A percentile compares a stretch with the other conserved stretches of the same genome.
Conservation (phyloP, 345 rosid genomes). For the Citrus trifoliata region DNA sequence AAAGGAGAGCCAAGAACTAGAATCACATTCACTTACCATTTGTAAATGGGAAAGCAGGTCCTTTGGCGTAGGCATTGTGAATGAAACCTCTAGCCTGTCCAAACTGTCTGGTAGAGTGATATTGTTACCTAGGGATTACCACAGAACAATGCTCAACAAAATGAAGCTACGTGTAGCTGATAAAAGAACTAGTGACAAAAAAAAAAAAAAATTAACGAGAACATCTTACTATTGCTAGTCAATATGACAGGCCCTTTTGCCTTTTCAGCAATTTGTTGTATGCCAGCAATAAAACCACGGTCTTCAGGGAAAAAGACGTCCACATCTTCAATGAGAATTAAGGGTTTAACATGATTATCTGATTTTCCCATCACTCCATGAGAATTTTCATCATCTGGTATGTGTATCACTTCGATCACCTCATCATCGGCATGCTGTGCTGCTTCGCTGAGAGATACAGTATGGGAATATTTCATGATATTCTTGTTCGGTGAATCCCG, state of each 20-base stretch:
- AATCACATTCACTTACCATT: conserved; percentile 38
- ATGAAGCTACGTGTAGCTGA: conserved; percentile 1
- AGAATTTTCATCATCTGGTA: conserved; percentile 32
- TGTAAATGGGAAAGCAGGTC: conserved; percentile 58
- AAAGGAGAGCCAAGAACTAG: conserved; percentile 12
- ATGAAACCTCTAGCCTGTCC: conserved; percentile 58
- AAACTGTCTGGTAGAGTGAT: conserved; percentile 70
- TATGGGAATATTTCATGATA: conserved; percentile 17
- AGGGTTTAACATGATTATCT: conserved; percentile 46
- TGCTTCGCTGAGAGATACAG: conserved; percentile 28
- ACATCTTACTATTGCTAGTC: conserved; percentile 77
- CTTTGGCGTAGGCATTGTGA: conserved; percentile 46
- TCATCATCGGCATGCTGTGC: conserved; percentile 19
- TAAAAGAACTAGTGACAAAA: neutral
- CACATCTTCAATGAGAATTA: conserved; percentile 94
- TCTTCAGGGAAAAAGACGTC: conserved; percentile 82
- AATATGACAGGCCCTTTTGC: conserved; percentile 88
- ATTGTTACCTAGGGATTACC: conserved; percentile 49
- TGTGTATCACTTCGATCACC: conserved; percentile 36
- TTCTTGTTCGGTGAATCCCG: conserved; percentile 29
- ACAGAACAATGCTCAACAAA: conserved; percentile 13
- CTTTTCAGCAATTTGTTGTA: conserved; percentile 81
- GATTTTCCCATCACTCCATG: conserved; percentile 21
- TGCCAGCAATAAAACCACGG: conserved; percentile 81
- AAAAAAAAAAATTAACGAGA: conserved; percentile 6